phyloP scores from a whole-genome alignment of 108 stramenopile species.

The Cyclotella choctawhatcheeana region DNA sequence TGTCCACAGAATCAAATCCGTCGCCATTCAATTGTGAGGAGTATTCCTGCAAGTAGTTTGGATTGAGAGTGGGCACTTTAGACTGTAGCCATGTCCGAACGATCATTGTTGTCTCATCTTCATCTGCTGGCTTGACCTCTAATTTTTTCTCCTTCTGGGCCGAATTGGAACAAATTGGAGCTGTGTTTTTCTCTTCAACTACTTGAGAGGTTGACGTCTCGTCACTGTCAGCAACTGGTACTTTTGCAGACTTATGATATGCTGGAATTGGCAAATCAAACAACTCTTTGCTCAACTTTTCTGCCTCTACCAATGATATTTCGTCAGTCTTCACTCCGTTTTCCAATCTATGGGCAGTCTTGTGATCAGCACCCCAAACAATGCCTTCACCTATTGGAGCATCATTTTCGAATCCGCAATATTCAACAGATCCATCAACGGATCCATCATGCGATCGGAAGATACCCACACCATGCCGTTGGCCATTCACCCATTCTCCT shows the following conservation, averaged over 20 bases:
- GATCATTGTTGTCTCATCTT: neutral
- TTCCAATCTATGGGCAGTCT: slow-evolving; percentile 6
- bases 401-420: slow-evolving; percentile 19
- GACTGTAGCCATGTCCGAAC: neutral
- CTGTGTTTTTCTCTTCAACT: too few species aligned
- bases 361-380: slow-evolving; percentile 30
- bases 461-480: slow-evolving; percentile 28
- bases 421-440: slow-evolving; percentile 23
- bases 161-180: neutral
- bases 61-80: slow-evolving; percentile 1
- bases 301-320: slow-evolving; percentile 24
- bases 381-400: slow-evolving; percentile 30
- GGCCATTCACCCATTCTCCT: slow-evolving; percentile 33
- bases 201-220: too few species aligned
- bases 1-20: slow-evolving; percentile 29
- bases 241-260: neutral
- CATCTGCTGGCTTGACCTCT: neutral
- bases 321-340: slow-evolving; percentile 21
- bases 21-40: slow-evolving; percentile 18
- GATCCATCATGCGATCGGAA: slow-evolving; percentile 16
- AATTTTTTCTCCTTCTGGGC: neutral
- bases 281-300: slow-evolving; percentile 11
- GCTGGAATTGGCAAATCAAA: slow-evolving; percentile 6
- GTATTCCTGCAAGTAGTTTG: neutral
- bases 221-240: neutral